Conservation (phyloP, 2,329 filamentous ascomycete species). For the Hypoxylon sp. region DNA sequence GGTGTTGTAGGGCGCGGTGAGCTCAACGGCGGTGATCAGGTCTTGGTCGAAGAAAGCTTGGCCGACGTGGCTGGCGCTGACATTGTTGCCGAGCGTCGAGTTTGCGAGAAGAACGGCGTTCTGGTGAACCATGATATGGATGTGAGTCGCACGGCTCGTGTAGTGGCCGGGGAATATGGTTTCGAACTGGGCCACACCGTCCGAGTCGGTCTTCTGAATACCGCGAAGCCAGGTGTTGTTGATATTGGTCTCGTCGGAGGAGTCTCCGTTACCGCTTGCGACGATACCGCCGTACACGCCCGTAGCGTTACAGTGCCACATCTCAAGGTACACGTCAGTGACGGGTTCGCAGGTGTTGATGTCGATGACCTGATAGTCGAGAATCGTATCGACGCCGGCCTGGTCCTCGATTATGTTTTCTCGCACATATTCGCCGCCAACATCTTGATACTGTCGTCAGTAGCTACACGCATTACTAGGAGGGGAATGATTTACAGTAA, state of each 20-base stretch:
- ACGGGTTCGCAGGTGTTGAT: constrained; percentile 67
- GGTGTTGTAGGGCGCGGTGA: constrained; percentile 60
- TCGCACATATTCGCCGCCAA: constrained; percentile 66
- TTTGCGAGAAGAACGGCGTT: constrained; percentile 57
- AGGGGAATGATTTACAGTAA: constrained; percentile 60
- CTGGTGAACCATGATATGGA: constrained; percentile 64
- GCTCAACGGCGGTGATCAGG: constrained; percentile 67
- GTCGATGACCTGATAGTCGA: constrained; percentile 69
- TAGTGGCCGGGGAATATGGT: constrained; percentile 64
- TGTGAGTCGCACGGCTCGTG: constrained; percentile 62
- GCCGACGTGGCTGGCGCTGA: constrained; percentile 70
- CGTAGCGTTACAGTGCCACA: constrained; percentile 65
- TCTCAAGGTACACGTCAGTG: constrained; percentile 64
- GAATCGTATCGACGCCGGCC: constrained; percentile 62
- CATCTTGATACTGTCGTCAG: constrained; percentile 52
- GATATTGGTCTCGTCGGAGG: constrained; percentile 56
- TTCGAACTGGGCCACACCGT: constrained; percentile 61
- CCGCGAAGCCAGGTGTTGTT: constrained; percentile 60
- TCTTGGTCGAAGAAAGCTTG: constrained; percentile 76
- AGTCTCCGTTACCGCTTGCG: constrained; percentile 60
- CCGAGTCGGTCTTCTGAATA: constrained; percentile 58
- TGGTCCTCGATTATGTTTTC: constrained; percentile 64
- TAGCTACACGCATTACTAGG: neutral
- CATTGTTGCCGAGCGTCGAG: constrained; percentile 63
- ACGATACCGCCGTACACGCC: constrained; percentile 65